Evolutionary conservation across 202 grass and related monocot species (phyloP).

Genomic region (Zoysia matrella): DNA sequence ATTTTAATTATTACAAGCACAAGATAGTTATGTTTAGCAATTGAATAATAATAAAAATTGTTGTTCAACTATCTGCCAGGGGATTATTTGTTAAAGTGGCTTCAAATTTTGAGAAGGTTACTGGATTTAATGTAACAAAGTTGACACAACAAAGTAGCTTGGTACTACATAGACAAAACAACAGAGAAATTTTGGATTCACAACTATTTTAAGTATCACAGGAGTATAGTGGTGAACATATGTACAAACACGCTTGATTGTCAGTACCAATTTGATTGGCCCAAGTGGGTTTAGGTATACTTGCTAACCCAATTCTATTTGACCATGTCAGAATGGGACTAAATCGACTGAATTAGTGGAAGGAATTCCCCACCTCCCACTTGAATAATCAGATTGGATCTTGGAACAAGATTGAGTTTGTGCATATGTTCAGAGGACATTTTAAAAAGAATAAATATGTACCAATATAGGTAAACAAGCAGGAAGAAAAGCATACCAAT

Average conservation of each 20-base stretch:
- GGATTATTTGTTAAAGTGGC: not conserved
- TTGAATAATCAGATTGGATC: not conserved
- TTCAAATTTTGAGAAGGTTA: slow-evolving; percentile 3
- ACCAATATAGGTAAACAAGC: not conserved
- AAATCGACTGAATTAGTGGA: not conserved
- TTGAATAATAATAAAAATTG: not conserved
- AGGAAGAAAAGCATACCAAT: slow-evolving; percentile 64
- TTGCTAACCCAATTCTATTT: not conserved
- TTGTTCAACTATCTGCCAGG: not conserved
- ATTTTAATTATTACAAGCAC: not conserved
- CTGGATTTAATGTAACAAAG: not conserved
- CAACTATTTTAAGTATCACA: not conserved
- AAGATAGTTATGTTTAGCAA: not conserved
- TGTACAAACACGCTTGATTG: not conserved
- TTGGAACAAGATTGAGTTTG: not conserved
- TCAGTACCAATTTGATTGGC: not conserved
- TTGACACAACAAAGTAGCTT: not conserved
- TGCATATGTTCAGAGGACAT: not conserved
- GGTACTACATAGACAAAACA: not conserved
- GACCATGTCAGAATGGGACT: not conserved
- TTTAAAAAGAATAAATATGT: slow-evolving; percentile 18
- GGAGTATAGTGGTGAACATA: not conserved
- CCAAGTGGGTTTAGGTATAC: not conserved
- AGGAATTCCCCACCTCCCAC: not conserved
- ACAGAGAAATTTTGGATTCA: not conserved